Percentiles rank a stretch among this genome's conserved stretches.
phyloP scores from a whole-genome alignment of 1,284 basidiomycete genomes.

The Boletus mariae region DNA sequence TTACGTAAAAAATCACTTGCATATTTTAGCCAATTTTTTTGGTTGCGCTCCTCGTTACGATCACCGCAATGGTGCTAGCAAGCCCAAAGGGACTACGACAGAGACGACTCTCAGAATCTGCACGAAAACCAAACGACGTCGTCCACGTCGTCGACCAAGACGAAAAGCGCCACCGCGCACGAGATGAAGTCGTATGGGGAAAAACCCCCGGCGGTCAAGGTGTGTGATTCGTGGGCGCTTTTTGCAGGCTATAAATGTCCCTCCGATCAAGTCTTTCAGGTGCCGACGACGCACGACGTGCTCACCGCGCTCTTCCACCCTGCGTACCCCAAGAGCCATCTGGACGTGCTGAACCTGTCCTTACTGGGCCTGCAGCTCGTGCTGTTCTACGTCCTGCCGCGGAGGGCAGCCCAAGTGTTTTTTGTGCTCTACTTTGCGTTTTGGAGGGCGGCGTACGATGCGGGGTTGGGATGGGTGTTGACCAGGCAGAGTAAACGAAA shows the following conservation, averaged over 20 bases:
- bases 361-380: constrained; percentile 77
- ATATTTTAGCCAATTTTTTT: neutral
- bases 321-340: constrained; percentile 83
- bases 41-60: neutral
- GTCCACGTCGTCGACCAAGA: constrained; percentile 7
- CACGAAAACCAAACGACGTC: neutral
- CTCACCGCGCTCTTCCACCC: constrained; percentile 90
- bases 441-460: constrained; percentile 92
- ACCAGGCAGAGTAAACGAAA: constrained; percentile 91
- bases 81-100: constrained; percentile 21
- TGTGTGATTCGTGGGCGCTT: constrained; percentile 30
- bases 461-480: constrained; percentile 89
- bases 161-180: constrained; percentile 9
- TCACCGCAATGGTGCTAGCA: constrained; percentile 15
- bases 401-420: constrained; percentile 54
- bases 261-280: constrained; percentile 72
- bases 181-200: constrained; percentile 77
- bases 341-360: constrained; percentile 84
- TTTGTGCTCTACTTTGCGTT: constrained; percentile 89
- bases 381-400: constrained; percentile 69
- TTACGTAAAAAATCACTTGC: constrained; percentile 18
- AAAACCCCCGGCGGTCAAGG: constrained; percentile 83
- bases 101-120: constrained; percentile 10
- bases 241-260: neutral
- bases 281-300: constrained; percentile 95